A percentile compares a stretch with the other conserved stretches of the same genome.
Evolutionary conservation across 257 asterid species (phyloP).

Genomic region (Verbena officinalis): DNA sequence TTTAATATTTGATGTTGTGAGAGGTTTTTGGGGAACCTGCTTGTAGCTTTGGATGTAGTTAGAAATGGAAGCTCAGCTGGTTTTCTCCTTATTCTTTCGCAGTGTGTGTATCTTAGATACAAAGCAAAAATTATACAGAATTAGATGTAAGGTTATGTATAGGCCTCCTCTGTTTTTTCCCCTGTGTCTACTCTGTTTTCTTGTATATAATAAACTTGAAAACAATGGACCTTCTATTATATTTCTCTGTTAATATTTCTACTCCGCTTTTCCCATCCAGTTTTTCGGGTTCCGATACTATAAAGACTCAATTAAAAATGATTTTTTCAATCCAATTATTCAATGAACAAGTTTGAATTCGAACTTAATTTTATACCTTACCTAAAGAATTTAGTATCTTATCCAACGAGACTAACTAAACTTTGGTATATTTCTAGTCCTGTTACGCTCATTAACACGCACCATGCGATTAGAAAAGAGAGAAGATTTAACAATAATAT

Average conservation of each 20-base stretch:
- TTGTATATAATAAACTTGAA: not conserved
- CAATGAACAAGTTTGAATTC: too few relatives aligned
- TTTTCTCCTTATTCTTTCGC: constrained; percentile 62
- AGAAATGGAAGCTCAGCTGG: constrained; percentile 88
- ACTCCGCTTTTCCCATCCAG: too few relatives aligned
- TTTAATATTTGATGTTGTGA: constrained; percentile 34
- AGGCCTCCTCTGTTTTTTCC: constrained; percentile 29
- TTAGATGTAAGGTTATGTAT: constrained; percentile 5
- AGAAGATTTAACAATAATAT: too few relatives aligned
- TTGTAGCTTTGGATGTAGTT: constrained; percentile 81
- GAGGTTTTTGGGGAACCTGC: constrained; percentile 55
- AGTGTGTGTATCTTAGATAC: constrained; percentile 24
- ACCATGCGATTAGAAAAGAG: too few relatives aligned
- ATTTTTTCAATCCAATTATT: too few relatives aligned
- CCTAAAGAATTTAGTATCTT: too few relatives aligned
- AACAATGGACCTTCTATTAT: not conserved
- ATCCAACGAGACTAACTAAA: too few relatives aligned
- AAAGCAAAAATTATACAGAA: not conserved
- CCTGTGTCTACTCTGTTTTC: constrained; percentile 21
- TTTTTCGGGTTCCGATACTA: too few relatives aligned
- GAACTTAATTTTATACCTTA: too few relatives aligned
- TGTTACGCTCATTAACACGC: too few relatives aligned
- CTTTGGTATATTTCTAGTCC: too few relatives aligned
- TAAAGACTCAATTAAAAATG: too few relatives aligned
- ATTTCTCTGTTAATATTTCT: not conserved